These are phyloP conservation scores for Botryococcus braunii DNA, from an alignment of 163 green algal species.

Conservation along the genomic window DNA sequence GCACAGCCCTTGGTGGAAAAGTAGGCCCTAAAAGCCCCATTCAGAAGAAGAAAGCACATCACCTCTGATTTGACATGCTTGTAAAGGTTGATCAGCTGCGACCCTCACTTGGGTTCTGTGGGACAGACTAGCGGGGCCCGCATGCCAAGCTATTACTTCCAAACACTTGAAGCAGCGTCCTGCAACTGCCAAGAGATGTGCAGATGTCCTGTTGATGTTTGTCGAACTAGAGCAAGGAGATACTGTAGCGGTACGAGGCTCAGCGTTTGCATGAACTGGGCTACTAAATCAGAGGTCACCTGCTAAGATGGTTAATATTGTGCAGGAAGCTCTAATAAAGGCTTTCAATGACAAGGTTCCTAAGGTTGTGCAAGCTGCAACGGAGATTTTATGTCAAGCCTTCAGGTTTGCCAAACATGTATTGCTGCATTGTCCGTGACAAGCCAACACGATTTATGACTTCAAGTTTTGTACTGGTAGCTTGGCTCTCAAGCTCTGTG, in stretches of 20 bases:
- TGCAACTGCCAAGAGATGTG: slow-evolving; percentile 56
- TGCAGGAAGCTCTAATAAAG: slow-evolving; percentile 51
- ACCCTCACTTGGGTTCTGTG: background rate
- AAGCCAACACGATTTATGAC: too few relatives aligned
- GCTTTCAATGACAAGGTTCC: slow-evolving; percentile 84
- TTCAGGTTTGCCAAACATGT: slow-evolving; percentile 56
- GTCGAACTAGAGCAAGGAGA: slow-evolving; percentile 80
- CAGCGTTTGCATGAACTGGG: background rate
- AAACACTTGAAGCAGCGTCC: slow-evolving; percentile 77
- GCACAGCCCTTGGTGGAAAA: slow-evolving; percentile 49
- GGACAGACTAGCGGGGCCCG: slow-evolving; percentile 53
- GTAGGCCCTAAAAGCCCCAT: slow-evolving; percentile 18
- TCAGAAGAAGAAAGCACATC: background rate
- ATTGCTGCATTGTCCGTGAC: too few relatives aligned
- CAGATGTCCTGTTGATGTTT: slow-evolving; percentile 64
- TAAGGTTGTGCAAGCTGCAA: slow-evolving; percentile 77
- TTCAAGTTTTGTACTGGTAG: too few relatives aligned
- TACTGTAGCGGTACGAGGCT: slow-evolving; percentile 32
- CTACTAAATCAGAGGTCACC: background rate
- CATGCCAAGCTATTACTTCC: slow-evolving; percentile 51
- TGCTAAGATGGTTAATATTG: background rate
- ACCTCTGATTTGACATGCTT: background rate
- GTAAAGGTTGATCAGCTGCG: background rate
- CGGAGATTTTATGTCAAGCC: slow-evolving; percentile 59
- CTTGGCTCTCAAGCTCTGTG: too few relatives aligned